phyloP scores from a whole-genome alignment of 352 stramenopile genomes.

The Pythium pyrilobum region DNA sequence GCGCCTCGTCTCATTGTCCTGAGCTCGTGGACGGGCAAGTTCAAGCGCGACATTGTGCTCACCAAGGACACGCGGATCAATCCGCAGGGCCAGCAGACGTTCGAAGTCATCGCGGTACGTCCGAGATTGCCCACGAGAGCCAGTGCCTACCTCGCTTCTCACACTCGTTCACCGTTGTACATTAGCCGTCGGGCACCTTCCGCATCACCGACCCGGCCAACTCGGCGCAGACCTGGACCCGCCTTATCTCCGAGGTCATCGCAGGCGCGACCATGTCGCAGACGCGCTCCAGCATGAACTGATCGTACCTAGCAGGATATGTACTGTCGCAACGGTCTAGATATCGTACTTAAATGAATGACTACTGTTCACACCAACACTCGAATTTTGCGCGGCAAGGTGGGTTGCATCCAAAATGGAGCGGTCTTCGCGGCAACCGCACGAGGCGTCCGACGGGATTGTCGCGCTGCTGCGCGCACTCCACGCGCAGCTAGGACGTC shows the following conservation, averaged over 20 bases:
- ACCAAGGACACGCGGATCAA: slow-evolving; percentile 63
- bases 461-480: slow-evolving; percentile 39
- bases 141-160: background rate
- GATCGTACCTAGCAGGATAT: slow-evolving; percentile 13
- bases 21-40: slow-evolving; percentile 62
- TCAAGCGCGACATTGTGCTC: slow-evolving; percentile 68
- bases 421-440: background rate
- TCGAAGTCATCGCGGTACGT: slow-evolving; percentile 72
- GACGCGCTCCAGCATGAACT: slow-evolving; percentile 2
- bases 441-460: slow-evolving; percentile 15
- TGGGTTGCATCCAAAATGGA: slow-evolving; percentile 1
- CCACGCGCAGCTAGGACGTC: slow-evolving; percentile 19
- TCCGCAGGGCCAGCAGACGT: slow-evolving; percentile 63
- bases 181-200: slow-evolving; percentile 48
- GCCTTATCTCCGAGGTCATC: slow-evolving; percentile 38
- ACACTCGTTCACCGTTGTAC: background rate
- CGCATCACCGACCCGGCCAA: slow-evolving; percentile 57
- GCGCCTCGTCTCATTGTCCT: slow-evolving; percentile 59
- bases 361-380: background rate
- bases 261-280: slow-evolving; percentile 13
- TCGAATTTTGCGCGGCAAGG: slow-evolving; percentile 9
- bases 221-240: slow-evolving; percentile 55
- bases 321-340: background rate
- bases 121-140: background rate
- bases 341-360: slow-evolving; percentile 15